Evolutionary conservation across 2,329 filamentous ascomycete species (phyloP), one percentile per base, ranked within the genome.

Genomic region (Alternaria burnsii): DNA sequence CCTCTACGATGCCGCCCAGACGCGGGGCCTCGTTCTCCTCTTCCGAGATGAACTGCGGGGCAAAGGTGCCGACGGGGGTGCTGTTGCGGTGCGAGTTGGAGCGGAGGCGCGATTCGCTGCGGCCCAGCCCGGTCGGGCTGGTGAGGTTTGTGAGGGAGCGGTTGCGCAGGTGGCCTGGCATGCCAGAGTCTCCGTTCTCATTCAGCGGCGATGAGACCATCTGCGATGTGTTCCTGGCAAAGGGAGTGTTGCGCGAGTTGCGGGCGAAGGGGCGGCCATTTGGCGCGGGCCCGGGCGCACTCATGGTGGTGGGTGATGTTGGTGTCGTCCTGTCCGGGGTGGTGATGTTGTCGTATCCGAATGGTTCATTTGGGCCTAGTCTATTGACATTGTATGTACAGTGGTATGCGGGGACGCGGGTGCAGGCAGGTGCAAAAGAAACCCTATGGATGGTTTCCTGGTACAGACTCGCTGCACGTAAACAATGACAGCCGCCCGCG

Each of bases 11-110:
- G 18, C 92, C 91, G 20, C 84, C 82, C 30, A 88, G 83, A 61
- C 87, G 85, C 30, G 83, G 82, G 2, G 81, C 82, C 52, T 83
- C 83, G 68, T 88, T 85, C 78, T 91, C 82, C 66, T 94, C 92
- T 66, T 97, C 93, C 0, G 89, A 88, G 81, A 99, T 98, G 79
- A 99, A 99, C 10, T 93, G 92, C 3, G 94, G 95, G 36, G 95
- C 94, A 82, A 99, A 99, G 1, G 95, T 99, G 66, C 87, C 91
- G 0, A 91, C 92, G 7, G 88, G 85, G 2, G 86, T 86, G 70
- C 83, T 86, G 60, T 86, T 88, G 66, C 86, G 82, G 36, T 87
- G 86, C 5, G 93, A 95, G 67, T 89, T 87, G 48, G 87, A 85
- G 32, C 86, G 82, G 50, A 73, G 52, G 10, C 77, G 75, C 24